Evolutionary conservation across 352 stramenopile species (phyloP).

Genomic region (Phytophthora ramorum): DNA sequence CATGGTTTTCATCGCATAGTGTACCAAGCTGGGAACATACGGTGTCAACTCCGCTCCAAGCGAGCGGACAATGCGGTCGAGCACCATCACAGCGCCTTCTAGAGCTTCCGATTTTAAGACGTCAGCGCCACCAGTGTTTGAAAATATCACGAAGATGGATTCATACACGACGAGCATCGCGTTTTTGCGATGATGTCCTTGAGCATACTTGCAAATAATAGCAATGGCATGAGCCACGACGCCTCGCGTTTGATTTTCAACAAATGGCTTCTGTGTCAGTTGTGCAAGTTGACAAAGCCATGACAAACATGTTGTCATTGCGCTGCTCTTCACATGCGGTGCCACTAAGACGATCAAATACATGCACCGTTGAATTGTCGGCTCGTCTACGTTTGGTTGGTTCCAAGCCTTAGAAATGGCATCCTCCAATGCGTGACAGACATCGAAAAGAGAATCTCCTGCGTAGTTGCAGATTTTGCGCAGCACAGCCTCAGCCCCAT

Average conservation of each 20-base stretch:
- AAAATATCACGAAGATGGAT: slow-evolving; percentile 52
- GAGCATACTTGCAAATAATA: slow-evolving; percentile 50
- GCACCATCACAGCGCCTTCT: slow-evolving; percentile 58
- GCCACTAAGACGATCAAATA: slow-evolving; percentile 55
- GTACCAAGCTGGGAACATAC: slow-evolving; percentile 74
- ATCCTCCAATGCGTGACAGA: slow-evolving; percentile 43
- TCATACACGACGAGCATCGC: slow-evolving; percentile 64
- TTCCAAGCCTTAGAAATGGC: slow-evolving; percentile 49
- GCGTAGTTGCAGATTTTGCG: slow-evolving; percentile 45
- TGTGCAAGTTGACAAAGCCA: slow-evolving; percentile 52
- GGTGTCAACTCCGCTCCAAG: slow-evolving; percentile 47
- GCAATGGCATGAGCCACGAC: slow-evolving; percentile 53
- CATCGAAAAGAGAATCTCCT: slow-evolving; percentile 43
- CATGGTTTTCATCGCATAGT: slow-evolving; percentile 78
- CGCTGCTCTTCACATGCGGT: slow-evolving; percentile 35
- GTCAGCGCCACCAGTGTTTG: neutral
- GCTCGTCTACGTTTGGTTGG: slow-evolving; percentile 23
- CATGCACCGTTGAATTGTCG: slow-evolving; percentile 56
- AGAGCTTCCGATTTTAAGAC: slow-evolving; percentile 26
- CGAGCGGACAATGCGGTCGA: slow-evolving; percentile 55
- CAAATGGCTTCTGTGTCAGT: slow-evolving; percentile 36
- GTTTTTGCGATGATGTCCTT: slow-evolving; percentile 32
- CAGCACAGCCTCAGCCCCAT: slow-evolving; percentile 54
- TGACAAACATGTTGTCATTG: slow-evolving; percentile 40
- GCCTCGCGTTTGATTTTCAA: slow-evolving; percentile 33